phyloP scores from a whole-genome alignment of 345 rosid species.

The Syzygium grande region DNA sequence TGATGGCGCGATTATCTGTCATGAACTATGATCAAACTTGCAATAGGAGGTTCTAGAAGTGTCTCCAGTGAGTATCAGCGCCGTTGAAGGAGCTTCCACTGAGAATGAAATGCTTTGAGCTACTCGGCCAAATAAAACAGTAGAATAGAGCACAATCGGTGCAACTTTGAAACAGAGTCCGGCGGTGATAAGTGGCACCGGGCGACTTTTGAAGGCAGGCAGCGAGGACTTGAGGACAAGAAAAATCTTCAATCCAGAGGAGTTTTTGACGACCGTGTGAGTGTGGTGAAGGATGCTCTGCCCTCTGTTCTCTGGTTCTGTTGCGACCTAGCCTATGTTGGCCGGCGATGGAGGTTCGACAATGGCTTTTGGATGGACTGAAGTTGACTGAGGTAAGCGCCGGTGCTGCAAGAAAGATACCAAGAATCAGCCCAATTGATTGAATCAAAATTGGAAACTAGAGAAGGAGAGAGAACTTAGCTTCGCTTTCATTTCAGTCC shows the following conservation, averaged over 20 bases:
- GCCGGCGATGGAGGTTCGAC: fast-evolving
- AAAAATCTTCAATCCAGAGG: no score
- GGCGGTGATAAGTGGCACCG: no score
- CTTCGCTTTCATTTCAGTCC: neutral
- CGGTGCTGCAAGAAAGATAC: neutral
- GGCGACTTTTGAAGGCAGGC: neutral
- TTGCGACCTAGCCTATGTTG: neutral
- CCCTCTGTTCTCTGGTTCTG: neutral
- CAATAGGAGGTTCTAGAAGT: no score
- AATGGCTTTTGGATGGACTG: neutral
- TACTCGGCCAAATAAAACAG: no score
- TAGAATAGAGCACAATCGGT: no score
- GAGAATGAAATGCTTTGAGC: no score
- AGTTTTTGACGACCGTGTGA: neutral
- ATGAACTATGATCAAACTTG: no score
- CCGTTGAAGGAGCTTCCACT: no score
- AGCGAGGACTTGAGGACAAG: fast-evolving
- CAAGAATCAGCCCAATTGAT: neutral
- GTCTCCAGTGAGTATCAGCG: no score
- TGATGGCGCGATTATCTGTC: no score
- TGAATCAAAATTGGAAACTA: neutral
- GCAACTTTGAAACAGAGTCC: no score
- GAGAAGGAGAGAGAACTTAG: neutral
- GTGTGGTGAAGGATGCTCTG: neutral
- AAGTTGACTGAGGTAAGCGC: neutral